Conservation (phyloP, 2,329 filamentous ascomycete species). For the Lachnellula occidentalis region DNA sequence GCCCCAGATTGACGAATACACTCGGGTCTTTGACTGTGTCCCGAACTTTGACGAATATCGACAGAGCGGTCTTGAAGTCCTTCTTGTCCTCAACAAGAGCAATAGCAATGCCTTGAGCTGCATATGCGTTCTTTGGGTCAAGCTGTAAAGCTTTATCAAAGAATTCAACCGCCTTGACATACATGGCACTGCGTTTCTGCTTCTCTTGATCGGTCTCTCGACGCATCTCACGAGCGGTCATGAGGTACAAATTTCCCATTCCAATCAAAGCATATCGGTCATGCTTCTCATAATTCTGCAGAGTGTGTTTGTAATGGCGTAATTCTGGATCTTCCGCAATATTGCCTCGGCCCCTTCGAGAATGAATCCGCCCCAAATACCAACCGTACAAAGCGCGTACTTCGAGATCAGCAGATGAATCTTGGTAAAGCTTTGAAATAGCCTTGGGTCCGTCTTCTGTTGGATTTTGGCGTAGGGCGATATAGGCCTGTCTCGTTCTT, state of each 20-base stretch:
- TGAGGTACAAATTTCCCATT: constrained; percentile 87
- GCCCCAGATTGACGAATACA: constrained; percentile 88
- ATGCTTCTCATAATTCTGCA: constrained; percentile 94
- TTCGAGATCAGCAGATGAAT: constrained; percentile 79
- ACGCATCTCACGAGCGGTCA: constrained; percentile 88
- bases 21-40: constrained; percentile 86
- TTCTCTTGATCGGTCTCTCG: constrained; percentile 84
- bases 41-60: constrained; percentile 83
- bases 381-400: constrained; percentile 91
- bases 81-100: constrained; percentile 92
- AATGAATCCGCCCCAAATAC: constrained; percentile 77
- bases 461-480: constrained; percentile 74
- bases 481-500: constrained; percentile 80
- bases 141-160: constrained; percentile 95
- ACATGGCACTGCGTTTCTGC: constrained; percentile 81
- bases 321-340: constrained; percentile 87
- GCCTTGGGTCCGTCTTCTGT: constrained; percentile 82
- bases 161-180: constrained; percentile 91
- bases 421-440: constrained; percentile 79
- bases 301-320: constrained; percentile 90
- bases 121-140: constrained; percentile 93
- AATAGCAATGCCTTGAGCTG: constrained; percentile 92
- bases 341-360: constrained; percentile 75
- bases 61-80: constrained; percentile 73
- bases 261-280: constrained; percentile 94